Evolutionary conservation across 371 early-diverging fungal species (phyloP).

Genomic region (Mucor velutinosus): DNA sequence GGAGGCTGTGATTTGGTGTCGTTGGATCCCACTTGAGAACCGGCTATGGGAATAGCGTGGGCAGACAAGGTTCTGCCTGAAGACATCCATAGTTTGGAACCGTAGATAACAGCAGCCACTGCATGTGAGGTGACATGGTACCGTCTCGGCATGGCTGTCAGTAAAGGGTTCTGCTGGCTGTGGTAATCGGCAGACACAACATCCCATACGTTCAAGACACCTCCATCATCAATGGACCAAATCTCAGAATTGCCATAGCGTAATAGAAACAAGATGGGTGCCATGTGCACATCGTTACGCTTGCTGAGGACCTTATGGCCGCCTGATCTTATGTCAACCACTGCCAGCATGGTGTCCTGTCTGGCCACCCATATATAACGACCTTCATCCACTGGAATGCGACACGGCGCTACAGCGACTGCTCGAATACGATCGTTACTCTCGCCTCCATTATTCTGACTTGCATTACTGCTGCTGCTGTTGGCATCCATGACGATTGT

Average conservation of each 20-base stretch:
- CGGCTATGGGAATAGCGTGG: slow-evolving; percentile 30
- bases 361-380: slow-evolving; percentile 67
- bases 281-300: not conserved
- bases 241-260: slow-evolving; percentile 47
- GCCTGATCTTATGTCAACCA: slow-evolving; percentile 51
- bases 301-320: not conserved
- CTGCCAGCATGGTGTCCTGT: slow-evolving; percentile 59
- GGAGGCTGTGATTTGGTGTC: not conserved
- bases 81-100: slow-evolving; percentile 1
- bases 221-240: slow-evolving; percentile 71
- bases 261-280: slow-evolving; percentile 52
- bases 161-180: not conserved
- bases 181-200: slow-evolving; percentile 34
- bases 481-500: slow-evolving; percentile 10
- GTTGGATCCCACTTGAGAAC: not conserved
- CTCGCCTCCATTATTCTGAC: slow-evolving; percentile 22
- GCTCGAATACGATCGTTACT: slow-evolving; percentile 33
- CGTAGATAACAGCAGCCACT: slow-evolving; percentile 1
- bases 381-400: slow-evolving; percentile 52
- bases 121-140: not conserved
- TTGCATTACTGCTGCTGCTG: not conserved
- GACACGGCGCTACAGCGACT: slow-evolving; percentile 41
- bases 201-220: slow-evolving; percentile 68
- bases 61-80: slow-evolving; percentile 44
- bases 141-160: not conserved